Percentiles rank a stretch among this genome's conserved stretches.
Evolutionary conservation across 148 eudicot species (phyloP).

Genomic region (Camellia lanceoleosa): DNA sequence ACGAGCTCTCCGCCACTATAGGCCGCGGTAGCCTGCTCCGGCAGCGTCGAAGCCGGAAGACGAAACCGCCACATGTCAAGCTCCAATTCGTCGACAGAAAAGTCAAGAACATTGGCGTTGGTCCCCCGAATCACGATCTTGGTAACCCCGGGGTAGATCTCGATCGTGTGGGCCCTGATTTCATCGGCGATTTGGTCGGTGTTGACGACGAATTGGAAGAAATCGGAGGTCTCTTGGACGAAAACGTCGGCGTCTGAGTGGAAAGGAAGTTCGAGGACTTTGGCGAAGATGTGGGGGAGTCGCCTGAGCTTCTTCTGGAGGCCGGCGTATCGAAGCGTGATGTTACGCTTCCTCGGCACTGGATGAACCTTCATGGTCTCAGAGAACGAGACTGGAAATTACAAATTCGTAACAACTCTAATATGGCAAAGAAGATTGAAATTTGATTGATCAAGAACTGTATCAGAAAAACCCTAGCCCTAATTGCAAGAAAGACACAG

Average conservation of each 20-base stretch:
- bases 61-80: slow-evolving; percentile 79
- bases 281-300: slow-evolving; percentile 84
- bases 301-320: slow-evolving; percentile 71
- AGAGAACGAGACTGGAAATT: not conserved
- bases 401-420: not conserved
- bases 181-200: slow-evolving; percentile 46
- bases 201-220: slow-evolving; percentile 51
- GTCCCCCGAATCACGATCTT: slow-evolving; percentile 65
- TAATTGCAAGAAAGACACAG: slow-evolving; percentile 9
- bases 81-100: slow-evolving; percentile 42
- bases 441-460: not conserved
- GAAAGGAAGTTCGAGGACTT: slow-evolving; percentile 87
- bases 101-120: slow-evolving; percentile 21
- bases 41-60: slow-evolving; percentile 49
- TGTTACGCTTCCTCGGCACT: slow-evolving; percentile 20
- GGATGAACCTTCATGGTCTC: slow-evolving; percentile 39
- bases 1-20: slow-evolving; percentile 62
- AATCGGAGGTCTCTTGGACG: slow-evolving; percentile 51
- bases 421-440: not conserved
- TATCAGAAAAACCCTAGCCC: slow-evolving; percentile 3
- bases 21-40: slow-evolving; percentile 59
- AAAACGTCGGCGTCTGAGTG: slow-evolving; percentile 72
- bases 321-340: slow-evolving; percentile 28
- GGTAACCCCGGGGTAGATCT: slow-evolving; percentile 81
- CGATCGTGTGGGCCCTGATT: slow-evolving; percentile 56